Evolutionary conservation across 2,329 filamentous ascomycete genomes (phyloP).

Genomic region (Ceratocystis harringtonii): DNA sequence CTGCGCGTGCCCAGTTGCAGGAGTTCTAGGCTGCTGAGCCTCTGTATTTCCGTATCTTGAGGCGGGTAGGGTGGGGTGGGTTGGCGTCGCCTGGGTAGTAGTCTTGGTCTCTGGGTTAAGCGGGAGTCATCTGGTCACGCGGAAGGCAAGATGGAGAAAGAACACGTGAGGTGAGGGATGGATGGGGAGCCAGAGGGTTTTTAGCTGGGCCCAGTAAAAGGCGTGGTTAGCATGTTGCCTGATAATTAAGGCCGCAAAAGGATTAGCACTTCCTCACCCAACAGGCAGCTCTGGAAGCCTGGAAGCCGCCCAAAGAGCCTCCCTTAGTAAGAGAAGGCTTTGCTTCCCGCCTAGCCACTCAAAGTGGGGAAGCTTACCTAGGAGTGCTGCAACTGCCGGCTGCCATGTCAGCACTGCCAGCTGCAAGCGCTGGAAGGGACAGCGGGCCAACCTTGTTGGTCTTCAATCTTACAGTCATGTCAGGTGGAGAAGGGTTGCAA

Average conservation of each 20-base stretch:
- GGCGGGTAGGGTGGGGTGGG: not conserved
- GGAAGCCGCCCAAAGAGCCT: not conserved
- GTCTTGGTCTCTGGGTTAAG: constrained; percentile 12
- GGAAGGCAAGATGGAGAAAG: constrained; percentile 25
- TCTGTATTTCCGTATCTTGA: not conserved
- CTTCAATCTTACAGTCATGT: too few relatives aligned
- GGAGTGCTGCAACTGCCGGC: not conserved
- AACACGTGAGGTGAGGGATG: constrained; percentile 29
- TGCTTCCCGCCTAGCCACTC: not conserved
- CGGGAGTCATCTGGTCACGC: constrained; percentile 24
- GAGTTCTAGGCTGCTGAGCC: not conserved
- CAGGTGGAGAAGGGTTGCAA: too few relatives aligned
- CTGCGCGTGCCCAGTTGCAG: constrained; percentile 2
- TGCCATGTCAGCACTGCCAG: not conserved
- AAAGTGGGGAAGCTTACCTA: not conserved
- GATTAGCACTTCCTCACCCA: too few relatives aligned
- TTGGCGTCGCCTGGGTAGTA: constrained; percentile 5
- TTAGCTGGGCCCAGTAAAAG: constrained; percentile 4
- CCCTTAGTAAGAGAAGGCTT: not conserved
- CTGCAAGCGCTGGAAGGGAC: not conserved
- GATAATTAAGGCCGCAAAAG: too few relatives aligned
- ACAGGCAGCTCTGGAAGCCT: too few relatives aligned
- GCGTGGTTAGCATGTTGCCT: not conserved
- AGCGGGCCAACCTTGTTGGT: not conserved
- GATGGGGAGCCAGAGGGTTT: constrained; percentile 10